These are phyloP conservation scores for Auricularia cornea DNA, from an alignment of 768 basidiomycete species.

Conservation along the genomic window DNA sequence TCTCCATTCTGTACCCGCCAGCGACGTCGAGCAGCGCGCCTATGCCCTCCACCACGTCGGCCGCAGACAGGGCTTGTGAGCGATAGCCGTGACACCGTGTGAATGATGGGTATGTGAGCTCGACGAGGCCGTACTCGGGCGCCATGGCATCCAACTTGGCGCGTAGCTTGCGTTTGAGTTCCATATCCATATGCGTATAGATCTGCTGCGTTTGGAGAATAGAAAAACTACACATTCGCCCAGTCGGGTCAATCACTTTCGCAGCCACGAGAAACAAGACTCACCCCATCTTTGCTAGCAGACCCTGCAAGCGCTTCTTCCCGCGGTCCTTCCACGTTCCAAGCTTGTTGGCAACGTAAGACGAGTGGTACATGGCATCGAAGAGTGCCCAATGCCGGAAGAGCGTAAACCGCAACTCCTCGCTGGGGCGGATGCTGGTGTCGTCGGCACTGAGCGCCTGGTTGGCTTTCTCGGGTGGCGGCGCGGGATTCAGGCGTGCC, in stretches of 20 bases:
- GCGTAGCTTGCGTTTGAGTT: slow-evolving; percentile 73
- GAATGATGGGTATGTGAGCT: slow-evolving; percentile 91
- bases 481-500: slow-evolving; percentile 72
- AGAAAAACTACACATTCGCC: slow-evolving; percentile 58
- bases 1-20: slow-evolving; percentile 79
- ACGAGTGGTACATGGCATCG: slow-evolving; percentile 96
- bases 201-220: slow-evolving; percentile 89
- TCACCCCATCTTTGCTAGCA: slow-evolving; percentile 98
- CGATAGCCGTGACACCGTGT: slow-evolving; percentile 86
- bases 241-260: neutral
- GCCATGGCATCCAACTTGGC: slow-evolving; percentile 81
- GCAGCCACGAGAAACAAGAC: slow-evolving; percentile 13
- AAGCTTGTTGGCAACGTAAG: slow-evolving; percentile 89
- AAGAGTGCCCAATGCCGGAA: slow-evolving; percentile 98
- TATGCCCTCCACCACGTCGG: slow-evolving; percentile 88
- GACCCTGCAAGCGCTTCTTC: slow-evolving; percentile 76
- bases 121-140: slow-evolving; percentile 90
- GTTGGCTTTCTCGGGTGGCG: slow-evolving; percentile 21
- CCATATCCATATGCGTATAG: slow-evolving; percentile 93
- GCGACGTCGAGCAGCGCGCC: slow-evolving; percentile 85
- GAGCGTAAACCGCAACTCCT: slow-evolving; percentile 89
- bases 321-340: slow-evolving; percentile 97
- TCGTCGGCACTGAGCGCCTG: slow-evolving; percentile 61
- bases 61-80: slow-evolving; percentile 79
- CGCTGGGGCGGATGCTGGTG: slow-evolving; percentile 66